Percentiles rank a stretch among this genome's conserved stretches.
These are phyloP conservation scores for Alternaria sp. DNA, from an alignment of 2,329 filamentous ascomycete genomes.

Conservation along the genomic window DNA sequence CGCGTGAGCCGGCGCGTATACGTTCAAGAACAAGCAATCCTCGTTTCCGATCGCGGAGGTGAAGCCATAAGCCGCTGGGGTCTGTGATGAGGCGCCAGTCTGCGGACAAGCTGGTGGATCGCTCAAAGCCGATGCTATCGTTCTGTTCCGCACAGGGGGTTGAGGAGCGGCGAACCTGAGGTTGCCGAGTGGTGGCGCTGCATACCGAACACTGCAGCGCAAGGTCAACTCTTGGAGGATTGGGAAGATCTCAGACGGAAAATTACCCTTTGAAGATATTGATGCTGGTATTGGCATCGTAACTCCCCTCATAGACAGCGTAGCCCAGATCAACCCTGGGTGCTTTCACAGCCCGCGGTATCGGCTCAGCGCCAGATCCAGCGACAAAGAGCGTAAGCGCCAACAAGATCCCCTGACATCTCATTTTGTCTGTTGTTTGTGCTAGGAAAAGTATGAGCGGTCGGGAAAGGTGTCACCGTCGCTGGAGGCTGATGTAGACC, in stretches of 20 bases:
- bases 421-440: not conserved
- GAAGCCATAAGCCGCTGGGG: constrained; percentile 39
- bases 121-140: constrained; percentile 50
- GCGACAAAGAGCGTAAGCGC: constrained; percentile 28
- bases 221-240: not conserved
- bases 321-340: constrained; percentile 43
- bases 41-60: constrained; percentile 43
- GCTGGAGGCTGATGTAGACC: not conserved
- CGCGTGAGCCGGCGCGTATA: constrained; percentile 48
- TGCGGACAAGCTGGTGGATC: constrained; percentile 50
- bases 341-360: constrained; percentile 26
- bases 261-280: constrained; percentile 43
- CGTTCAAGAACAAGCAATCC: constrained; percentile 52
- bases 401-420: constrained; percentile 2
- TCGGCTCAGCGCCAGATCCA: constrained; percentile 24
- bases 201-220: constrained; percentile 52
- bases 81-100: constrained; percentile 35
- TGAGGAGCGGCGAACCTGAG: constrained; percentile 60
- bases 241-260: too few relatives aligned
- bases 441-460: not conserved
- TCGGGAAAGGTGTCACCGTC: not conserved
- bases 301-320: constrained; percentile 36
- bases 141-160: constrained; percentile 51
- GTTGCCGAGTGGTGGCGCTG: constrained; percentile 58
- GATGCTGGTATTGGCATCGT: constrained; percentile 30